These are phyloP conservation scores for Entomortierella parvispora DNA, from an alignment of 192 early-diverging fungal species.

Conservation along the genomic window DNA sequence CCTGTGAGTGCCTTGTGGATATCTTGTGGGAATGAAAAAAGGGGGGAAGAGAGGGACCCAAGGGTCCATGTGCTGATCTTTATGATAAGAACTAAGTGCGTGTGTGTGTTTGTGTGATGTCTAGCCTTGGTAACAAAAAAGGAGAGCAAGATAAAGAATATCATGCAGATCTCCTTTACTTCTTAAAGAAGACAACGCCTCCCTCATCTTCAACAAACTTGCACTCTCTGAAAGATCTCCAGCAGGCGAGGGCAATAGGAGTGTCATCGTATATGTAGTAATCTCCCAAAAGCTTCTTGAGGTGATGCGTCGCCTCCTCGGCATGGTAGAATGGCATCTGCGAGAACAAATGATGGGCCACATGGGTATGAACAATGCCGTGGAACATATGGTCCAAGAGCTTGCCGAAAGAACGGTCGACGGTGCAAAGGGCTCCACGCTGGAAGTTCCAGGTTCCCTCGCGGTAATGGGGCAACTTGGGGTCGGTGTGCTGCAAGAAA, in stretches of 20 bases:
- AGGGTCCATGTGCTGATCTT: not conserved
- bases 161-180: constrained; percentile 23
- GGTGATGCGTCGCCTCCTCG: constrained; percentile 82
- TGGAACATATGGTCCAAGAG: constrained; percentile 86
- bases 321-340: constrained; percentile 99
- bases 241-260: constrained; percentile 73
- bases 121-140: not conserved
- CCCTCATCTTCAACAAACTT: constrained; percentile 95
- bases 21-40: no score
- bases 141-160: not conserved
- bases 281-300: constrained; percentile 84
- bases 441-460: constrained; percentile 90
- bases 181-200: constrained; percentile 73
- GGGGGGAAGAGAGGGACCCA: no score
- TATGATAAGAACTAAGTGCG: not conserved
- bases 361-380: constrained; percentile 90
- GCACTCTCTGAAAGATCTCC: constrained; percentile 75
- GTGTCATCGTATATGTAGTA: constrained; percentile 84
- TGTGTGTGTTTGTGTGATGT: not conserved
- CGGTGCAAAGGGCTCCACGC: constrained; percentile 87
- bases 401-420: constrained; percentile 91
- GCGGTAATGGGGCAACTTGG: constrained; percentile 88
- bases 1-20: no score
- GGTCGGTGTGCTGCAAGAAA: constrained; percentile 93
- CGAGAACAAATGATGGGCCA: constrained; percentile 95